Evolutionary conservation across 345 rosid species (phyloP).

Genomic region (Eucalyptus curtisii): DNA sequence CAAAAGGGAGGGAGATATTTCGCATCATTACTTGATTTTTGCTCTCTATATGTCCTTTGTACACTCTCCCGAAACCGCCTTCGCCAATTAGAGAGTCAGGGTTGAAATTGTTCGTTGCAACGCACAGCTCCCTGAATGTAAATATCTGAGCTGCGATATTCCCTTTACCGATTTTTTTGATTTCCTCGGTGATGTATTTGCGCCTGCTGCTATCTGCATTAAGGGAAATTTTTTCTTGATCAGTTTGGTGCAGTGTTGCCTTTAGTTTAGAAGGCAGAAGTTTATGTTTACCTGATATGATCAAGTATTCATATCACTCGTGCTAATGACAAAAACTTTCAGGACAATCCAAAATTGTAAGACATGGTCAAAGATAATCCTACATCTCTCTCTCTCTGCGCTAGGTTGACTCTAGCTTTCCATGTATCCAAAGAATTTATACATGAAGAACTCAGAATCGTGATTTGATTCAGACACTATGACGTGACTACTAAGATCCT

Average conservation of each 20-base stretch:
- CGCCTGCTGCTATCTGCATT: conserved; percentile 60
- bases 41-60: conserved; percentile 45
- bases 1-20: background rate
- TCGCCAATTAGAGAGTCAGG: conserved; percentile 66
- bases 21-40: conserved; percentile 22
- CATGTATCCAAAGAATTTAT: background rate
- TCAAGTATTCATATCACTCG: background rate
- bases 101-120: conserved; percentile 60
- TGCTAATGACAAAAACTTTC: background rate
- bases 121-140: conserved; percentile 46
- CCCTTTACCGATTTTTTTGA: conserved; percentile 54
- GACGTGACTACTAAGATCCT: background rate
- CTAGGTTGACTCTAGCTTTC: background rate
- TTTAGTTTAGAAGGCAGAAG: background rate
- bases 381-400: background rate
- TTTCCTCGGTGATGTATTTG: conserved; percentile 56
- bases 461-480: background rate
- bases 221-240: background rate
- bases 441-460: background rate
- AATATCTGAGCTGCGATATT: conserved; percentile 50
- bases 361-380: background rate
- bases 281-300: background rate
- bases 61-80: conserved; percentile 97
- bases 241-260: background rate
- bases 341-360: background rate